These are phyloP conservation scores for Penicillium pancosmium DNA, from an alignment of 495 filamentous ascomycete genomes.

Conservation along the genomic window DNA sequence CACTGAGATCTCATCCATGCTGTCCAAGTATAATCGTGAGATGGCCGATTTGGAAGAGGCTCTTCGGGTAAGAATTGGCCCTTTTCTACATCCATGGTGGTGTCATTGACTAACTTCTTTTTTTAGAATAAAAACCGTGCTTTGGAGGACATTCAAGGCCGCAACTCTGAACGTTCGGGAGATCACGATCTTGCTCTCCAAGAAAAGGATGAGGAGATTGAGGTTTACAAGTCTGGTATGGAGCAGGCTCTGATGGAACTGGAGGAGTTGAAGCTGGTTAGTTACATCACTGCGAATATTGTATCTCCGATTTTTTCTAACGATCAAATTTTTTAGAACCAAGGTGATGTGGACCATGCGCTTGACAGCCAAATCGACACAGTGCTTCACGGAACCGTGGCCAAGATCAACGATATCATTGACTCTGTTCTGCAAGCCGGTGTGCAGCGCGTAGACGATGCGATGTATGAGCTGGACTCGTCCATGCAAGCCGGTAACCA, in stretches of 20 bases:
- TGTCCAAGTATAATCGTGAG: slow-evolving; percentile 94
- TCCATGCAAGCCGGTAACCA: slow-evolving; percentile 98
- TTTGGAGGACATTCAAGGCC: slow-evolving; percentile 79
- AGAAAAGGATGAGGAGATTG: slow-evolving; percentile 96
- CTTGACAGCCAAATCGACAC: slow-evolving; percentile 90
- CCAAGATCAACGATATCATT: slow-evolving; percentile 96
- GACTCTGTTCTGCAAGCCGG: slow-evolving; percentile 94
- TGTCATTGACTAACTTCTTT: neutral
- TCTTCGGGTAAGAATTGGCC: slow-evolving; percentile 55
- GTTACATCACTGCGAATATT: neutral
- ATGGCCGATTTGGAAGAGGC: slow-evolving; percentile 95
- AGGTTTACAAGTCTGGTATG: slow-evolving; percentile 96
- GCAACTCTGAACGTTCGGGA: slow-evolving; percentile 76
- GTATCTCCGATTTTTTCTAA: neutral
- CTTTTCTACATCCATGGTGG: neutral
- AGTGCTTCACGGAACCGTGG: slow-evolving; percentile 78
- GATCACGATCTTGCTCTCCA: slow-evolving; percentile 82
- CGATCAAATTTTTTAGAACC: slow-evolving; percentile 39
- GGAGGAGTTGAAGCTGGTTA: slow-evolving; percentile 72
- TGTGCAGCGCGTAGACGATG: slow-evolving; percentile 93
- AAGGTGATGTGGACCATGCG: slow-evolving; percentile 77
- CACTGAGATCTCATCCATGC: slow-evolving; percentile 88
- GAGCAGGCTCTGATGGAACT: slow-evolving; percentile 91
- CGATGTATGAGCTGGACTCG: slow-evolving; percentile 94
- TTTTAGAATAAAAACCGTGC: slow-evolving; percentile 75